A percentile compares a stretch with the other conserved stretches of the same genome.
Evolutionary conservation across 805 yeast genomes (phyloP).

Genomic region (Barnettozyma siamensis): DNA sequence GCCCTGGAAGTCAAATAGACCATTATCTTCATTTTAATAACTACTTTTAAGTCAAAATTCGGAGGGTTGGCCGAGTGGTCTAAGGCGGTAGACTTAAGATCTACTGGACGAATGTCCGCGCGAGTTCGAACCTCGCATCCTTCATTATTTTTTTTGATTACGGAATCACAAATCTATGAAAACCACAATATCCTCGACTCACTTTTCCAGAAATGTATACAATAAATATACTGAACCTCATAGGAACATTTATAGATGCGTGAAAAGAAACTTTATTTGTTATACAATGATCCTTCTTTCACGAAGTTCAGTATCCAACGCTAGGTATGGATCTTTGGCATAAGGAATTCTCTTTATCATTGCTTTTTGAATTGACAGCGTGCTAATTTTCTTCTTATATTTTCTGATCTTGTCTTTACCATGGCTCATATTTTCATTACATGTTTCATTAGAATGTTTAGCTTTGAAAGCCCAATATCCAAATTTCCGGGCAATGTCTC

Average conservation of each 20-base stretch:
- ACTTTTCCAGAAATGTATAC: too few species aligned
- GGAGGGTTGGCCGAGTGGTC: not conserved
- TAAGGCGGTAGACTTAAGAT: not conserved
- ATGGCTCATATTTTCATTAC: not conserved
- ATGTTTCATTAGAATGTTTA: not conserved
- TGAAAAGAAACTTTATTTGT: too few species aligned
- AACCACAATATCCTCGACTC: too few species aligned
- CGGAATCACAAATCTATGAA: too few species aligned
- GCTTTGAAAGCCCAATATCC: constrained; percentile 13
- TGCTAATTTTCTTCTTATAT: constrained; percentile 22
- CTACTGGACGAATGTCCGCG: not conserved
- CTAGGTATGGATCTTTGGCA: constrained; percentile 26
- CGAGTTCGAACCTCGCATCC: not conserved
- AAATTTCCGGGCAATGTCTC: constrained; percentile 6
- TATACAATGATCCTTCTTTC: constrained; percentile 16
- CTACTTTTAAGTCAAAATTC: not conserved
- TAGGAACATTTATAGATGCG: too few species aligned
- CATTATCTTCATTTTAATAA: too few species aligned
- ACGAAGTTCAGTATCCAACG: constrained; percentile 27
- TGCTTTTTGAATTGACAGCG: constrained; percentile 25
- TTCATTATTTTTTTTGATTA: not conserved
- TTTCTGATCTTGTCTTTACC: constrained; percentile 8
- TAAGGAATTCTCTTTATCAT: constrained; percentile 28
- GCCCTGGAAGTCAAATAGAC: too few species aligned
- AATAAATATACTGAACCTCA: too few species aligned